Evolutionary conservation across 1,139 yeast genomes (phyloP).

Genomic region (Geotrichum cucujoidarum): DNA sequence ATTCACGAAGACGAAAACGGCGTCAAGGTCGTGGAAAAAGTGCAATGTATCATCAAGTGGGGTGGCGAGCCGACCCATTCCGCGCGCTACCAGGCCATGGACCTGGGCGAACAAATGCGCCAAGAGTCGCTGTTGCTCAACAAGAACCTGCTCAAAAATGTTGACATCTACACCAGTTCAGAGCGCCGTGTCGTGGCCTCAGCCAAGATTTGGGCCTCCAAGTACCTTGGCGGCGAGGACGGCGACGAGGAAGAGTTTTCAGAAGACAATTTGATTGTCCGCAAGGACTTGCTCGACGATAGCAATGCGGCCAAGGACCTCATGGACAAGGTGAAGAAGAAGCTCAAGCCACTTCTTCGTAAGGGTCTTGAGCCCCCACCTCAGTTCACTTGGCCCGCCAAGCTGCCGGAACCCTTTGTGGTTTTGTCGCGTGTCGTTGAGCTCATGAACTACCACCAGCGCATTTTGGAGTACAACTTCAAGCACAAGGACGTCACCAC

Average conservation of each 20-base stretch:
- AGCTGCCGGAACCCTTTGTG: constrained; percentile 94
- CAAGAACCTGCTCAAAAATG: constrained; percentile 76
- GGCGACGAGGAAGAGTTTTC: constrained; percentile 73
- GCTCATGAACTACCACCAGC: constrained; percentile 86
- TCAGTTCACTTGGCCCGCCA: constrained; percentile 98
- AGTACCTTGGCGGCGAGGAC: constrained; percentile 69
- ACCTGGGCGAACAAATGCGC: constrained; percentile 91
- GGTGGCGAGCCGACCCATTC: constrained; percentile 99
- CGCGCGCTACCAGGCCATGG: constrained; percentile 89
- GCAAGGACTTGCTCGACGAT: constrained; percentile 91
- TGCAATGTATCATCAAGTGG: constrained; percentile 94
- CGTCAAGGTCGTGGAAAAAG: constrained; percentile 63
- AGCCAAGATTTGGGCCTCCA: constrained; percentile 81
- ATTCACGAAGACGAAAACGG: constrained; percentile 43
- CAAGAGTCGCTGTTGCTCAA: constrained; percentile 86
- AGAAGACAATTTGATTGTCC: constrained; percentile 70
- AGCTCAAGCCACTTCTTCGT: constrained; percentile 85
- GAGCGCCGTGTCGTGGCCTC: constrained; percentile 93
- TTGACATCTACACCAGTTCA: constrained; percentile 82
- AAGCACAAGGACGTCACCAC: constrained; percentile 57
- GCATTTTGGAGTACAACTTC: constrained; percentile 79
- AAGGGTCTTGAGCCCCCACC: constrained; percentile 98
- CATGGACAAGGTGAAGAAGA: constrained; percentile 97
- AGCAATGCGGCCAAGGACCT: constrained; percentile 96
- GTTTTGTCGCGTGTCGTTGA: constrained; percentile 93